Percentiles rank a stretch among this genome's conserved stretches.
Evolutionary conservation across 2,329 filamentous ascomycete species (phyloP).

Genomic region (Colletotrichum coccodes): DNA sequence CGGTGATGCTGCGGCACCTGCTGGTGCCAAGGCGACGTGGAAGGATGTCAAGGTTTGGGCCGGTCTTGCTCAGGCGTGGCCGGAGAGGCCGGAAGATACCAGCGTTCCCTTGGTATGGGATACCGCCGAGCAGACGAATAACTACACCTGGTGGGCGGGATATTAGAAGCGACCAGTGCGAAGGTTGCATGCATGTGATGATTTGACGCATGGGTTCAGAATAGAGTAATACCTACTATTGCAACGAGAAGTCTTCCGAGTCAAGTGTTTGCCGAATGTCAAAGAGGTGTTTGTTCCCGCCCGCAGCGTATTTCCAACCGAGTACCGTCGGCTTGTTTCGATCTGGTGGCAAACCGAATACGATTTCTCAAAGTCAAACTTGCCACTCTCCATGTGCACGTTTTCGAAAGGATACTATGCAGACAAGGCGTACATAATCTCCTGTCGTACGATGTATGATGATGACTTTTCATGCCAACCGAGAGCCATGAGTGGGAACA

Average conservation of each 20-base stretch:
- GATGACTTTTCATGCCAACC: not conserved
- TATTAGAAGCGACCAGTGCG: not conserved
- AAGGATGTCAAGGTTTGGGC: constrained; percentile 27
- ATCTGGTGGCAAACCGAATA: too few relatives aligned
- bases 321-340: too few relatives aligned
- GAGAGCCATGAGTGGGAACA: too few relatives aligned
- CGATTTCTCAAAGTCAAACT: too few relatives aligned
- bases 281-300: too few relatives aligned
- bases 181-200: not conserved
- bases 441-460: too few relatives aligned
- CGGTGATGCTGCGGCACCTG: constrained; percentile 2
- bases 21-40: constrained; percentile 21
- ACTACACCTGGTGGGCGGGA: constrained; percentile 32
- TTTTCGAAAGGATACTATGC: too few relatives aligned
- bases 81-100: constrained; percentile 29
- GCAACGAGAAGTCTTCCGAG: not conserved
- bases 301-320: too few relatives aligned
- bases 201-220: constrained; percentile 2
- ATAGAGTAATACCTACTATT: constrained; percentile 5
- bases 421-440: too few relatives aligned
- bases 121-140: constrained; percentile 28
- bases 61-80: constrained; percentile 30
- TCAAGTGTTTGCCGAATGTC: too few relatives aligned
- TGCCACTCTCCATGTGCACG: too few relatives aligned
- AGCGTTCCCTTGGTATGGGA: constrained; percentile 29